Percentiles rank a stretch among this genome's conserved stretches.
These are phyloP conservation scores for Dioszegia hungarica DNA, from an alignment of 768 basidiomycete genomes.

Conservation along the genomic window DNA sequence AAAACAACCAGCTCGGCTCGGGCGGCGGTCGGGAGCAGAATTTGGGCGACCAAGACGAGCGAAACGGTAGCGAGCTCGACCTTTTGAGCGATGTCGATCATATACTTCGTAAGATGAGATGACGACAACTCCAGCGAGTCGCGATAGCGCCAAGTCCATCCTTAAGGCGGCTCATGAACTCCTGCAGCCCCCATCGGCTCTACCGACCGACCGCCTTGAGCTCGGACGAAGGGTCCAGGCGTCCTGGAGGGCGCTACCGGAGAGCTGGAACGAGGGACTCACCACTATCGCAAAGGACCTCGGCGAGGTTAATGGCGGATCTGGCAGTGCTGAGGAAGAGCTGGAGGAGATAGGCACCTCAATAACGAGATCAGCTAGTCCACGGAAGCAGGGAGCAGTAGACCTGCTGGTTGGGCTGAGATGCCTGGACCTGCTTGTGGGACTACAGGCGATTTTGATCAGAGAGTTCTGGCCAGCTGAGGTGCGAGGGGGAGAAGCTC, in stretches of 20 bases:
- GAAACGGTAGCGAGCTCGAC: too few relatives aligned
- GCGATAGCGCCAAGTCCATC: not conserved
- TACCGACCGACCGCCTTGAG: conserved; percentile 13
- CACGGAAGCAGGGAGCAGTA: conserved; percentile 7
- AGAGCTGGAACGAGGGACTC: conserved; percentile 12
- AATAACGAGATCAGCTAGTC: too few relatives aligned
- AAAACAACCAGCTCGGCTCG: not conserved
- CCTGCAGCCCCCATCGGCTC: conserved; percentile 19
- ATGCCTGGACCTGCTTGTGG: conserved; percentile 20
- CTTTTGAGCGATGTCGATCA: too few relatives aligned
- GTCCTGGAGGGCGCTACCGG: conserved; percentile 12
- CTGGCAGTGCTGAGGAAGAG: not conserved
- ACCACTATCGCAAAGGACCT: conserved; percentile 1
- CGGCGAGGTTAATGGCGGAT: not conserved
- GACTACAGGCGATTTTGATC: conserved; percentile 15
- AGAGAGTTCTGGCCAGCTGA: conserved; percentile 30
- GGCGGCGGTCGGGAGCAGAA: not conserved
- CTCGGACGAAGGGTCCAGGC: conserved; percentile 13
- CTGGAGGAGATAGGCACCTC: not conserved
- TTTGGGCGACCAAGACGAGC: too few relatives aligned
- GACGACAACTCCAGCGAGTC: not conserved
- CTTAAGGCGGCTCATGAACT: conserved; percentile 13
- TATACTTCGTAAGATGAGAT: too few relatives aligned
- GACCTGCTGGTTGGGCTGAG: conserved; percentile 20
- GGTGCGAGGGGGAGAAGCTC: not conserved